Evolutionary conservation across 2,329 filamentous ascomycete genomes (phyloP).

Genomic region (Chaetothyriales sp.): DNA sequence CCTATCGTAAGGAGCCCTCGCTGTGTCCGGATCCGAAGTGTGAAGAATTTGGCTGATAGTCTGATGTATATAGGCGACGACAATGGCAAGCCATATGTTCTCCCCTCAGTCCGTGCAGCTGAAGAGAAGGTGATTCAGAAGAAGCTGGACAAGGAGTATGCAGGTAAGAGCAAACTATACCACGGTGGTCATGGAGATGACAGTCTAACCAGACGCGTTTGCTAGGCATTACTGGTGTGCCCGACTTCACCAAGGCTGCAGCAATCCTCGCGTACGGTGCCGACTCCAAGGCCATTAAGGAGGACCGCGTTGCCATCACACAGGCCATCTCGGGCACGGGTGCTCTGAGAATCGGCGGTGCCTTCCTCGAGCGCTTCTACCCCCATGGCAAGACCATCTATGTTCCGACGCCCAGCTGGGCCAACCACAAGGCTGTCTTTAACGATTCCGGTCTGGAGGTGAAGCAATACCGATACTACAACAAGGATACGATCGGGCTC

Average conservation of each 20-base stretch:
- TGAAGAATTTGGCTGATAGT: background rate
- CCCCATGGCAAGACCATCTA: constrained; percentile 89
- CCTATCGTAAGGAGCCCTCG: constrained; percentile 56
- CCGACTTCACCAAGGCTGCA: constrained; percentile 83
- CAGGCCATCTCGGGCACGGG: constrained; percentile 98
- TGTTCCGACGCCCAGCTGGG: constrained; percentile 92
- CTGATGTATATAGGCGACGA: constrained; percentile 47
- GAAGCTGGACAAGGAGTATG: constrained; percentile 46
- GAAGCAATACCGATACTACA: constrained; percentile 95
- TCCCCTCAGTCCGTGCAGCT: constrained; percentile 78
- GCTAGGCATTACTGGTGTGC: constrained; percentile 72
- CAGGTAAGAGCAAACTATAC: constrained; percentile 3
- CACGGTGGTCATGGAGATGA: background rate
- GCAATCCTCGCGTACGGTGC: constrained; percentile 79
- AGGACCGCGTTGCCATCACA: constrained; percentile 71
- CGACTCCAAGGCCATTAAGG: constrained; percentile 58
- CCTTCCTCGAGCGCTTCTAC: constrained; percentile 84
- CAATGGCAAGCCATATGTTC: constrained; percentile 92
- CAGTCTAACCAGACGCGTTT: constrained; percentile 62
- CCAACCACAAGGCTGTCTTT: constrained; percentile 96
- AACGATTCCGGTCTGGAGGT: constrained; percentile 80
- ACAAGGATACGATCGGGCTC: constrained; percentile 94
- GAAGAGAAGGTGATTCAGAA: constrained; percentile 71
- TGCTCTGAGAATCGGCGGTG: constrained; percentile 83
- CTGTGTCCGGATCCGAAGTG: background rate